Evolutionary conservation across 1,139 yeast species (phyloP).

Genomic region (Kodamaea sp.): DNA sequence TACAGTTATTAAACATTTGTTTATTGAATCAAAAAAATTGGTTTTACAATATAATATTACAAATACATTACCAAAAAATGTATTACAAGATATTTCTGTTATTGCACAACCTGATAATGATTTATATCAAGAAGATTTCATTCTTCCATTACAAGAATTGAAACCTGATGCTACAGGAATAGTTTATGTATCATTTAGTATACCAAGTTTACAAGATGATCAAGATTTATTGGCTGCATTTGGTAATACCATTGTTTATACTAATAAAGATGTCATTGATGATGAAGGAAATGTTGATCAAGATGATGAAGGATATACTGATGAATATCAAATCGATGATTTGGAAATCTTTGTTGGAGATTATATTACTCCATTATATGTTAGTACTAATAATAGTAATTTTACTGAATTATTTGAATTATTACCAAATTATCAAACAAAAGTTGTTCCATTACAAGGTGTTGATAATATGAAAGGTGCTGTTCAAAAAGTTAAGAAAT

Average conservation of each 20-base stretch:
- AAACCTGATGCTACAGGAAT: constrained; percentile 70
- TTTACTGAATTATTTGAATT: constrained; percentile 76
- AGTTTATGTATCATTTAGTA: constrained; percentile 72
- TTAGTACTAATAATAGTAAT: constrained; percentile 48
- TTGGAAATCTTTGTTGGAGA: constrained; percentile 77
- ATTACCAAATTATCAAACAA: constrained; percentile 39
- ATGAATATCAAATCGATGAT: constrained; percentile 88
- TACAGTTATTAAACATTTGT: constrained; percentile 77
- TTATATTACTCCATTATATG: constrained; percentile 69
- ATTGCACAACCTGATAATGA: constrained; percentile 62
- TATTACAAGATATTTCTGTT: constrained; percentile 78
- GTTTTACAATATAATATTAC: constrained; percentile 82
- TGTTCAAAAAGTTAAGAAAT: constrained; percentile 46
- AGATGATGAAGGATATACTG: constrained; percentile 85
- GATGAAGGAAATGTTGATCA: constrained; percentile 64
- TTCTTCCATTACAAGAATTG: constrained; percentile 69
- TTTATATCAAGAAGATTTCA: constrained; percentile 63
- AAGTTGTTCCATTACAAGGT: constrained; percentile 38
- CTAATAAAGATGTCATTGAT: constrained; percentile 77
- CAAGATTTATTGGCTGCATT: constrained; percentile 52
- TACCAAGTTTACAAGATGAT: constrained; percentile 41
- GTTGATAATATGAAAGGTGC: constrained; percentile 34
- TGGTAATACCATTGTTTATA: constrained; percentile 68
- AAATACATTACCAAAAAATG: constrained; percentile 77
- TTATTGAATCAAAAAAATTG: constrained; percentile 58